A percentile compares a stretch with the other conserved stretches of the same genome.
Conservation (phyloP, 2,329 filamentous ascomycete genomes). For the Microsporum ferrugineum region DNA sequence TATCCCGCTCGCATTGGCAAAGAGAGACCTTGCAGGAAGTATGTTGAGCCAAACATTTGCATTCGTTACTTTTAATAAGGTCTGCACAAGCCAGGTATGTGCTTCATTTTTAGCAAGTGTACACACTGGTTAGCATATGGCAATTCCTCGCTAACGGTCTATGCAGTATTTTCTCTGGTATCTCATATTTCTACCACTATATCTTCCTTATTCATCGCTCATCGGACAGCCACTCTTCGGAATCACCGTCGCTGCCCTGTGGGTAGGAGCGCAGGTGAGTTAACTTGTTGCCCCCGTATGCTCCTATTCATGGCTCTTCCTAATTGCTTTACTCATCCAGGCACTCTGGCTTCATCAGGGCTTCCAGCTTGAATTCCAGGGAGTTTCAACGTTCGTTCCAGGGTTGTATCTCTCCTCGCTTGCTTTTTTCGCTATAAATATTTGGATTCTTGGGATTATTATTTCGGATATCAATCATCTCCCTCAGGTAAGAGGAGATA, state of each 20-base stretch:
- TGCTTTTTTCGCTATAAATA: constrained; percentile 73
- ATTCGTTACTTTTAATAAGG: constrained; percentile 97
- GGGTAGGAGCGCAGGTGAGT: constrained; percentile 59
- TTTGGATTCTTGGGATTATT: constrained; percentile 74
- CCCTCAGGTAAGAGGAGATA: not conserved
- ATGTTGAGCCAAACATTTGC: constrained; percentile 95
- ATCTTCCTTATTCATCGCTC: constrained; percentile 70
- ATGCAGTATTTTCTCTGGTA: constrained; percentile 95
- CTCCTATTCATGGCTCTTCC: not conserved
- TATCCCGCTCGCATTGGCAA: constrained; percentile 65
- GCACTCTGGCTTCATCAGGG: constrained; percentile 64
- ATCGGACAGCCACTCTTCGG: constrained; percentile 52
- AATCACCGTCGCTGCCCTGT: constrained; percentile 53
- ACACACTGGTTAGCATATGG: not conserved
- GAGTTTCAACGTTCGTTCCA: constrained; percentile 70
- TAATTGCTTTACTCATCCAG: constrained; percentile 18
- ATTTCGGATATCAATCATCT: constrained; percentile 49
- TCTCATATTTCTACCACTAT: constrained; percentile 81
- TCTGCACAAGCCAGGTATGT: constrained; percentile 88
- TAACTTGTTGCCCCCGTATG: not conserved
- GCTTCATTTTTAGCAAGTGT: not conserved
- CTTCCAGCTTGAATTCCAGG: constrained; percentile 67
- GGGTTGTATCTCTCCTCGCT: constrained; percentile 68
- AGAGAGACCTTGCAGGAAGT: constrained; percentile 65
- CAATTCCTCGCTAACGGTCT: not conserved